Base-by-base conservation (phyloP, 116 monocot species). In the Trichopus zeylanicus region DNA sequence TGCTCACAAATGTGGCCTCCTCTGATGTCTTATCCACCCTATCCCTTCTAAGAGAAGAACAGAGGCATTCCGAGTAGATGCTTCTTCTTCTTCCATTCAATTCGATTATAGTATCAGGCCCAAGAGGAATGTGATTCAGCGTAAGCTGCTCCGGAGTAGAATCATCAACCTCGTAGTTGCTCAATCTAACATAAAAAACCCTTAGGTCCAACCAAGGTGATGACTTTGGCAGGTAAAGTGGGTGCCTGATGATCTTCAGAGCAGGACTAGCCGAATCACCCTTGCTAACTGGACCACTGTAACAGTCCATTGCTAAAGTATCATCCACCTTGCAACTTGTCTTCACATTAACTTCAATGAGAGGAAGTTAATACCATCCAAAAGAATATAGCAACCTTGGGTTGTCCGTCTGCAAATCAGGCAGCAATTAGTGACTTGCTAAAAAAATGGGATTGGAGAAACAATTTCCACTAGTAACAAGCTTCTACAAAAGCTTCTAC, bases 1-100 rank as follows among this genome's bases (percentile, higher is more conserved):
- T 83, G 59, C 75, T 72, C n/a, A 83, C 83, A 28, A 74, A 88
- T 23, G 88, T 88, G 8, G 66, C 67, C 60, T 77, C 80, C 35
- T 80, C 77, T 1, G 84, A 46, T 8, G 32, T 71, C 64, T 51
- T 69, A 48, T 80, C 80, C 32, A 77, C 48, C 38, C 83, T 66
- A 57, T 80, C 77, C 54, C 71, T 73, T 32, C 77, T 64, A 21
- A 88, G 74, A 9, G 55, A 29, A 57, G 59, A 74, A 47, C 81
- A 70, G 28, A 73, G 72, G 31, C 60, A 67, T 29, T 75, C 72
- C 0, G 64, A 78, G 39, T 73, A 67, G 15, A 61, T 48, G 46
- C 55, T 58, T 20, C 64, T 71, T 52, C 68, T 68, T 20, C 60
- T 48, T 6, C 72, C 72, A 26, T 71, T 86, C 58, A 72, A 62